Evolutionary conservation across 352 stramenopile species (phyloP), one percentile per base, ranked within the genome.

Genomic region (Globisporangium solare): DNA sequence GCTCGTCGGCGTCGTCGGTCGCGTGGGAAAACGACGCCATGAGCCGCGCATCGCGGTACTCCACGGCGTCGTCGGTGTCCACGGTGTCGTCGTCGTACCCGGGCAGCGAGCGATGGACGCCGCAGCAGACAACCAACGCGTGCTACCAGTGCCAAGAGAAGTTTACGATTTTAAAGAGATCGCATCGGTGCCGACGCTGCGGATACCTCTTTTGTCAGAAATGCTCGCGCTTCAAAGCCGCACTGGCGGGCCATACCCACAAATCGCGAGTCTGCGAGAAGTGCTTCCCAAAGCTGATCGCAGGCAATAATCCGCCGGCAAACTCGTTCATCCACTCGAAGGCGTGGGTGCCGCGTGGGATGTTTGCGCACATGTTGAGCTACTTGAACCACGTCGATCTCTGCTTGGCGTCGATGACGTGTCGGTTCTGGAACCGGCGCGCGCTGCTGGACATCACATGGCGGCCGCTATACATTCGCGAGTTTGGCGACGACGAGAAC

Each of bases 281-380:
- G 56, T 94, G 85, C 60, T 92, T 94, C 60, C 84, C 85, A 55
- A 91, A 93, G 66, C 83, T 90, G 35, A 66, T 94, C 12, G 82
- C 79, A 4, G 76, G 75, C 51, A 88, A 73, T 51, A 76, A 83
- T 32, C 77, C 78, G 32, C 83, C 85, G 0, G 76, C 86, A 56
- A 94, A 94, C 54, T 87, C 80, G 53, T 94, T 94, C 52, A 89
- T 94, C 60, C 81, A 92, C 63, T 82, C 83, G 41, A 92, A 92
- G 62, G 85, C 81, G 5, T 94, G 83, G 81, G 85, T 93, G 35
- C 83, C 85, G 31, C 76, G 85, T 17, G 85, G 85, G 40, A 80
- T 94, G 22, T 94, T 94, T 65, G 79, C 85, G 40, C 81, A 91
- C 62, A 94, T 94, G 85, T 66, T 93, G 42, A 86, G 85, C 54